These are phyloP conservation scores for Austropuccinia psidii DNA, from an alignment of 1,284 basidiomycete species.

Conservation along the genomic window DNA sequence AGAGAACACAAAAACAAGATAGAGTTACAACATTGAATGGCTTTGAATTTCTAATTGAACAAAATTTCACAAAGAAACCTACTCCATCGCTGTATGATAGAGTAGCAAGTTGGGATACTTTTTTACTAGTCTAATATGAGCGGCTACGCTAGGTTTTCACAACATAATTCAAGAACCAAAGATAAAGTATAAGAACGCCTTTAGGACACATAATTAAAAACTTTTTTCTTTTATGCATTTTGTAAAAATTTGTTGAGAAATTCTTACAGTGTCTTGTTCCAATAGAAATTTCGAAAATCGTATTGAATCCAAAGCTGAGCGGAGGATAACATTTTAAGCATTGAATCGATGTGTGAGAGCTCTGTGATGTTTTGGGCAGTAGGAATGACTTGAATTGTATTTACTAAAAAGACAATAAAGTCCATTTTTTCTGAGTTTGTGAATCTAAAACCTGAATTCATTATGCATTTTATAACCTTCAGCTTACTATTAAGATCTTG, in stretches of 20 bases:
- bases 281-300: constrained; percentile 9
- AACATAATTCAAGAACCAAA: not conserved
- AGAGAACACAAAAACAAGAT: not conserved
- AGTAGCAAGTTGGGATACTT: constrained; percentile 12
- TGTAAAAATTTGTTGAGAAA: not conserved
- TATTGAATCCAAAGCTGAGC: constrained; percentile 28
- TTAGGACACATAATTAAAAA: not conserved
- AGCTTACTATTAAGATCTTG: too few relatives aligned
- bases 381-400: constrained; percentile 14
- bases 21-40: not conserved
- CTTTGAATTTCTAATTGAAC: not conserved
- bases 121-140: not conserved
- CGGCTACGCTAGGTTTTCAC: not conserved
- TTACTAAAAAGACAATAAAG: constrained; percentile 4
- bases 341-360: not conserved
- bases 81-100: constrained; percentile 32
- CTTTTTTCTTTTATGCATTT: not conserved
- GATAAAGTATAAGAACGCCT: too few relatives aligned
- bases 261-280: constrained; percentile 20
- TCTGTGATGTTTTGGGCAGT: constrained; percentile 3
- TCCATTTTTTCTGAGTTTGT: too few relatives aligned
- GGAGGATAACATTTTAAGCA: not conserved
- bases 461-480: too few relatives aligned
- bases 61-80: not conserved
- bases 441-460: too few relatives aligned